Percentiles rank a stretch among this genome's conserved stretches.
phyloP scores from a whole-genome alignment of 2,329 filamentous ascomycete species.

The Claviceps sorghi region DNA sequence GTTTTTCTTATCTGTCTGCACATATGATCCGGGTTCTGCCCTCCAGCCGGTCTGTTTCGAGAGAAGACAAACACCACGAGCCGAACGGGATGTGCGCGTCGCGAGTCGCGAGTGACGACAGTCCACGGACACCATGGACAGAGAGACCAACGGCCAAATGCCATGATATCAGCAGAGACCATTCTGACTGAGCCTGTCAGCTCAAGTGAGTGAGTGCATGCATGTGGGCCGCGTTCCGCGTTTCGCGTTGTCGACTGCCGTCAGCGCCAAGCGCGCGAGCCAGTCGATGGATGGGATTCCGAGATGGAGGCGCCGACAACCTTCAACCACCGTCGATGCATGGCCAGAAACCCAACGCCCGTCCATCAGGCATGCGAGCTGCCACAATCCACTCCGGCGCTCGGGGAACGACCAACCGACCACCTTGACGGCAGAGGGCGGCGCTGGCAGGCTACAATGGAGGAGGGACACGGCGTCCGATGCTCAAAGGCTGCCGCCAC shows the following conservation, averaged over 20 bases:
- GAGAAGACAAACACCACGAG: background rate
- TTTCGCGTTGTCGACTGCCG: too few species aligned
- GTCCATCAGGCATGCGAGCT: background rate
- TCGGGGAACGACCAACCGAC: background rate
- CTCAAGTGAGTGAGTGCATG: background rate
- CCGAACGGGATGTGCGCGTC: background rate
- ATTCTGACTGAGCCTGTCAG: background rate
- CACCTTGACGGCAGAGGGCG: background rate
- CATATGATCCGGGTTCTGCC: background rate
- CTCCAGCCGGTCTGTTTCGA: background rate
- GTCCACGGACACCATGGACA: background rate
- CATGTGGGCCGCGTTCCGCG: too few species aligned
- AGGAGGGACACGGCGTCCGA: background rate
- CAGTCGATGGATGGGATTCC: background rate
- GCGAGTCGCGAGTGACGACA: background rate
- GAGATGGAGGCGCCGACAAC: background rate
- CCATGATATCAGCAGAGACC: background rate
- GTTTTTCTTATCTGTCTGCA: background rate
- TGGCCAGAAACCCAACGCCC: background rate
- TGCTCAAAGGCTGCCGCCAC: constrained; percentile 5
- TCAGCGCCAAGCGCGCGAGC: background rate
- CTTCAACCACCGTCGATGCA: background rate
- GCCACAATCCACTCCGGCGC: too few species aligned
- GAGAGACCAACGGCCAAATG: background rate
- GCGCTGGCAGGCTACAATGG: background rate